Evolutionary conservation across 495 filamentous ascomycete genomes (phyloP).

Genomic region (Lasiosphaeria hispida): DNA sequence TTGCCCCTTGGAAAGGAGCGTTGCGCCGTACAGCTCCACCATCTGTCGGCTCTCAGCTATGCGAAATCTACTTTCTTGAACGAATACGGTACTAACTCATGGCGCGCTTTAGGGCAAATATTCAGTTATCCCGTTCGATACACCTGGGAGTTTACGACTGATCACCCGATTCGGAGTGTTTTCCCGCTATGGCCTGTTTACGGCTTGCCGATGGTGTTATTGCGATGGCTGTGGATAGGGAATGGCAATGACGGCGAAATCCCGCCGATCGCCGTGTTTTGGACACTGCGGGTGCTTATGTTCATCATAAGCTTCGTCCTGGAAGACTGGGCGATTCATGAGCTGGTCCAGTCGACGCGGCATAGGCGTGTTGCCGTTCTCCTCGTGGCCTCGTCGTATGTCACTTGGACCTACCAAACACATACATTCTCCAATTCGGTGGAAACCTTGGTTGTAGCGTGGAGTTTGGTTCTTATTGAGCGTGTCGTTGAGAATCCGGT

Average conservation of each 20-base stretch:
- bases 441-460: conserved; percentile 86
- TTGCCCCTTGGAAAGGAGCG: no score
- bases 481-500: conserved; percentile 78
- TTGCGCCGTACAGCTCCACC: no score
- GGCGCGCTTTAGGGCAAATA: conserved; percentile 65
- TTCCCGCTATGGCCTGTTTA: conserved; percentile 96
- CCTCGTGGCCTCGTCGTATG: conserved; percentile 89
- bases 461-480: conserved; percentile 86
- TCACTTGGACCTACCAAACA: conserved; percentile 98
- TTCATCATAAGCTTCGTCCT: conserved; percentile 92
- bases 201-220: conserved; percentile 83
- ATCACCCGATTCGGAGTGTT: conserved; percentile 83
- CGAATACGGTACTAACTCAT: conserved; percentile 6
- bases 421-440: conserved; percentile 98
- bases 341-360: conserved; percentile 72
- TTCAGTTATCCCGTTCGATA: conserved; percentile 80
- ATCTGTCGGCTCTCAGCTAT: background rate
- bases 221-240: conserved; percentile 79
- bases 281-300: conserved; percentile 81
- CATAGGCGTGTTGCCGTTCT: conserved; percentile 70
- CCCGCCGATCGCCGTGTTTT: conserved; percentile 77
- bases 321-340: conserved; percentile 95
- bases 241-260: conserved; percentile 56
- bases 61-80: background rate
- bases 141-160: conserved; percentile 94